Evolutionary conservation across 1,284 basidiomycete genomes (phyloP).

Genomic region (Pseudozyma tsukubaensis): DNA sequence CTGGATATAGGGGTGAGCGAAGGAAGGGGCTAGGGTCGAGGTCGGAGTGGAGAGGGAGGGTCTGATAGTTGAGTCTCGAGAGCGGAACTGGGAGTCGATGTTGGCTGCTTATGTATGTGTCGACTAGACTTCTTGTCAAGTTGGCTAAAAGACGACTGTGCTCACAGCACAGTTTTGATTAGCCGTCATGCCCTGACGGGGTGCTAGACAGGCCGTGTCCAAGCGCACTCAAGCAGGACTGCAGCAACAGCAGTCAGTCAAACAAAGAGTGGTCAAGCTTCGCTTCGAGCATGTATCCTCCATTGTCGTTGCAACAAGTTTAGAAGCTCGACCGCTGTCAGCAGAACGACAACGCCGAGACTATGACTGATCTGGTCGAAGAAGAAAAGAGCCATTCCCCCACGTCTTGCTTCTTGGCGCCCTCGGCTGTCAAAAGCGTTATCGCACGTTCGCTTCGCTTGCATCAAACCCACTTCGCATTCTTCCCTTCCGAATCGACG

Average conservation of each 20-base stretch:
- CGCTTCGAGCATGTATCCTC: background rate
- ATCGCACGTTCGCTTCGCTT: slow-evolving; percentile 42
- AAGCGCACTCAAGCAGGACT: too few relatives aligned
- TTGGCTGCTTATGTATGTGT: slow-evolving; percentile 14
- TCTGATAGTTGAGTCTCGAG: background rate
- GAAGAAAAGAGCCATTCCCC: background rate
- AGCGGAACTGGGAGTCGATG: background rate
- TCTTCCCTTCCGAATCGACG: slow-evolving; percentile 9
- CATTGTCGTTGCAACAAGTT: background rate
- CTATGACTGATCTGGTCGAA: too few relatives aligned
- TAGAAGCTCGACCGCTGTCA: background rate
- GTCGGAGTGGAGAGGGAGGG: background rate
- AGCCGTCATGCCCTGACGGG: too few relatives aligned
- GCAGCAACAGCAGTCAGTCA: background rate
- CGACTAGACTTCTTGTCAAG: background rate
- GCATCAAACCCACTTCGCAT: slow-evolving; percentile 7
- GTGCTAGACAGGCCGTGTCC: too few relatives aligned
- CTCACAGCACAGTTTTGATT: too few relatives aligned
- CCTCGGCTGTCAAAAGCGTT: slow-evolving; percentile 34
- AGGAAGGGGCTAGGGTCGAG: slow-evolving; percentile 4
- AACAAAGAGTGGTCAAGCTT: background rate
- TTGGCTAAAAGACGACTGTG: too few relatives aligned
- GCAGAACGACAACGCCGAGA: background rate
- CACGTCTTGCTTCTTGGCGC: slow-evolving; percentile 26
- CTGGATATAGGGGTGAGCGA: background rate